Conservation (phyloP, 352 stramenopile species). For the Phytophthora quininea region DNA sequence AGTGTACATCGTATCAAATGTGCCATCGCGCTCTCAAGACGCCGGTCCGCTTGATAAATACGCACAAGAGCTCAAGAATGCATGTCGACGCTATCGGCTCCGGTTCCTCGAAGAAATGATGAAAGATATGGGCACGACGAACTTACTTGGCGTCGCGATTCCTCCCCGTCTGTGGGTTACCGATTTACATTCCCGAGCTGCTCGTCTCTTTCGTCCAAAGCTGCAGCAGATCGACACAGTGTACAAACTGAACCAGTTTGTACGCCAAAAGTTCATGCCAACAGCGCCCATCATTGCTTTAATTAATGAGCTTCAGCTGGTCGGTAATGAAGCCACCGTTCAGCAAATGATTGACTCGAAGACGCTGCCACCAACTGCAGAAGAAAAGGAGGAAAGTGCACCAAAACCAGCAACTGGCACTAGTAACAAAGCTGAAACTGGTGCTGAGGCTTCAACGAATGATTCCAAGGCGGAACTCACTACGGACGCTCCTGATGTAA, state of each 20-base stretch:
- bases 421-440: too few relatives aligned
- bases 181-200: slow-evolving; percentile 34
- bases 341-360: slow-evolving; percentile 42
- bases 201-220: slow-evolving; percentile 50
- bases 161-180: slow-evolving; percentile 39
- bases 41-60: slow-evolving; percentile 45
- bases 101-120: slow-evolving; percentile 51
- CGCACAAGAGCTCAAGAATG: slow-evolving; percentile 39
- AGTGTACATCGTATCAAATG: slow-evolving; percentile 37
- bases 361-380: slow-evolving; percentile 22
- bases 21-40: slow-evolving; percentile 20
- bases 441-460: not conserved
- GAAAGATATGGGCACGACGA: slow-evolving; percentile 45
- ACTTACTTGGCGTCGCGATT: slow-evolving; percentile 31
- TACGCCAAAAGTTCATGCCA: slow-evolving; percentile 44
- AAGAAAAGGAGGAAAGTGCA: too few relatives aligned
- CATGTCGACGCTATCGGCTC: slow-evolving; percentile 53
- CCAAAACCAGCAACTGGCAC: too few relatives aligned
- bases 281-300: slow-evolving; percentile 37
- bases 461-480: not conserved
- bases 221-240: slow-evolving; percentile 81
- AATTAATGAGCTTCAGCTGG: slow-evolving; percentile 49
- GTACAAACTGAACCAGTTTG: slow-evolving; percentile 49
- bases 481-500: too few relatives aligned
- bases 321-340: slow-evolving; percentile 36